Evolutionary conservation across 2,329 filamentous ascomycete genomes (phyloP).

Genomic region (Intubia oerlemansii): DNA sequence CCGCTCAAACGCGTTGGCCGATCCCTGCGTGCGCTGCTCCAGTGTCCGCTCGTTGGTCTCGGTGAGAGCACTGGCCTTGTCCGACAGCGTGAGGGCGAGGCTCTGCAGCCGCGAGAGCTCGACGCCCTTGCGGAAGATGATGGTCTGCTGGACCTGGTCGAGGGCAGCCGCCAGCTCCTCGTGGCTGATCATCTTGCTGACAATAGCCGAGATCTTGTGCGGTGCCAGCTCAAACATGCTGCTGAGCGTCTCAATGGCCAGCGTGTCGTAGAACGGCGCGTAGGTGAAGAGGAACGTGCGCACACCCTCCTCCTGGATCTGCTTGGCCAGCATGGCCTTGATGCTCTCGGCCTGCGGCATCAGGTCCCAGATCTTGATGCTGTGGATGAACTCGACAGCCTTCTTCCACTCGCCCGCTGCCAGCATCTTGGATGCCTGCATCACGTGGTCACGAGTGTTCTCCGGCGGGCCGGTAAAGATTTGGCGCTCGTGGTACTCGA

Average conservation of each 20-base stretch:
- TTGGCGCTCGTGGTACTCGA: constrained; percentile 98
- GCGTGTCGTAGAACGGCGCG: constrained; percentile 95
- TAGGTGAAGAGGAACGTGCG: constrained; percentile 99
- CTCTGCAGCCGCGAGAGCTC: constrained; percentile 93
- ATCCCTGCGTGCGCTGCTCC: constrained; percentile 91
- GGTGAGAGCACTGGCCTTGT: constrained; percentile 91
- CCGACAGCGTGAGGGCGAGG: constrained; percentile 76
- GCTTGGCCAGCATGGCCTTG: constrained; percentile 90
- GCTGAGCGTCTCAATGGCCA: constrained; percentile 66
- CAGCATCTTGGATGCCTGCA: constrained; percentile 95
- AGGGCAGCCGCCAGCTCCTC: constrained; percentile 91
- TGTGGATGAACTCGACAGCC: constrained; percentile 78
- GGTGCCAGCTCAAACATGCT: constrained; percentile 88
- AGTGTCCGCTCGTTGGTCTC: constrained; percentile 95
- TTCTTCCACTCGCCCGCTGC: constrained; percentile 98
- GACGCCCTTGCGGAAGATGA: constrained; percentile 98
- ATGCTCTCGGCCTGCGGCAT: constrained; percentile 85
- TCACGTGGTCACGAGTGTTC: constrained; percentile 97
- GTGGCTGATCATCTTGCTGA: constrained; percentile 99
- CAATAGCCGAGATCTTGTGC: constrained; percentile 80
- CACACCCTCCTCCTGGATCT: constrained; percentile 96
- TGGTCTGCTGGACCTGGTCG: constrained; percentile 90
- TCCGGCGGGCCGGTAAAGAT: constrained; percentile 97
- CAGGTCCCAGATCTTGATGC: constrained; percentile 98
- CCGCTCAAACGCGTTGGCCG: constrained; percentile 83